Percentiles rank a stretch among this genome's conserved stretches.
Evolutionary conservation across 2,329 filamentous ascomycete genomes (phyloP).

Genomic region (Aotearoamyces nothofagi): DNA sequence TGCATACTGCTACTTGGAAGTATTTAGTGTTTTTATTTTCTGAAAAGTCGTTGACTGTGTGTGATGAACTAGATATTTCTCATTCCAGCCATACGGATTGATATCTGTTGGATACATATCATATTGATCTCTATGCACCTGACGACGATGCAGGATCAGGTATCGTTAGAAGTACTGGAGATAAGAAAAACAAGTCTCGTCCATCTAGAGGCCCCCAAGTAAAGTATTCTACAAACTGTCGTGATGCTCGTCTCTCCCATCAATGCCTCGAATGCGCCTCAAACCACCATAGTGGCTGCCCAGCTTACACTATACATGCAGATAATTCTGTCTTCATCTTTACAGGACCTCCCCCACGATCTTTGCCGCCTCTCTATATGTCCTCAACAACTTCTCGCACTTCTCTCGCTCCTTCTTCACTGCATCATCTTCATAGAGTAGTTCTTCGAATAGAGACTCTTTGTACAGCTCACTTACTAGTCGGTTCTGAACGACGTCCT

Average conservation of each 20-base stretch:
- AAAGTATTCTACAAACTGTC: slow-evolving; percentile 9
- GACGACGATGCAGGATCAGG: too few relatives aligned
- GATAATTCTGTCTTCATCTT: slow-evolving; percentile 13
- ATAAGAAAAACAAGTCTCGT: too few relatives aligned
- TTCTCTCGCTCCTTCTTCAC: slow-evolving; percentile 98
- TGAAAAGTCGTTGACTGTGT: too few relatives aligned
- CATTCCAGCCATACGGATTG: too few relatives aligned
- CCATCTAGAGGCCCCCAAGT: too few relatives aligned
- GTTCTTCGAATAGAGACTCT: slow-evolving; percentile 77
- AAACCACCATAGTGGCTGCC: not conserved
- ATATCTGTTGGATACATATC: too few relatives aligned
- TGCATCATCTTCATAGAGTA: slow-evolving; percentile 92
- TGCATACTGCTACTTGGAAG: too few relatives aligned
- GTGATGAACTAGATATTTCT: too few relatives aligned
- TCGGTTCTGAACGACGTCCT: slow-evolving; percentile 93
- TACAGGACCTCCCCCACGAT: slow-evolving; percentile 94
- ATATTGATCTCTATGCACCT: too few relatives aligned
- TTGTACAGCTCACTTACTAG: slow-evolving; percentile 93
- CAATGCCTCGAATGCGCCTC: slow-evolving; percentile 6
- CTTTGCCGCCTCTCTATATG: slow-evolving; percentile 94
- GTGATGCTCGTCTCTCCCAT: slow-evolving; percentile 6
- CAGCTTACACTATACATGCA: slow-evolving; percentile 1
- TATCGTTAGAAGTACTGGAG: too few relatives aligned
- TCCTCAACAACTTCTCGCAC: slow-evolving; percentile 88
- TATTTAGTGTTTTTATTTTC: too few relatives aligned